These are phyloP conservation scores for Trypanosoma caninum DNA, from an alignment of 208 protist species.

Conservation along the genomic window DNA sequence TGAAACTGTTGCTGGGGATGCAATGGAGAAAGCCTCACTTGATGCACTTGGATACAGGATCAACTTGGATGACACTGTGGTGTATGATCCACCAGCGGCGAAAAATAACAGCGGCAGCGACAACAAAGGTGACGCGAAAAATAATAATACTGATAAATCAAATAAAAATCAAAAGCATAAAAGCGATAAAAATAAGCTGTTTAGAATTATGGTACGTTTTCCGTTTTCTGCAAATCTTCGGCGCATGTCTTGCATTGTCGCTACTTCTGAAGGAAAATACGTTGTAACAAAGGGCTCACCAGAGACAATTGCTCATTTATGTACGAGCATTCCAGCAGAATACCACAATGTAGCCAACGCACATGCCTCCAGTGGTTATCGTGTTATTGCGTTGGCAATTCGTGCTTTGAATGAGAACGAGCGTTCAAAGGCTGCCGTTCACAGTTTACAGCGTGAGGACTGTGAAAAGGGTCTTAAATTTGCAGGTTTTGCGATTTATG, in stretches of 20 bases:
- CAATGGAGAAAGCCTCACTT: constrained; percentile 95
- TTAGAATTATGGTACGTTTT: constrained; percentile 89
- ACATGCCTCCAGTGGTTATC: constrained; percentile 89
- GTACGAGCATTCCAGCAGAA: constrained; percentile 65
- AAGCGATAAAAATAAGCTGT: constrained; percentile 25
- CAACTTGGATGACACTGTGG: constrained; percentile 59
- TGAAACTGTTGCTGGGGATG: constrained; percentile 92
- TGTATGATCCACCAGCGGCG: constrained; percentile 48
- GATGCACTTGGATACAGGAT: constrained; percentile 87
- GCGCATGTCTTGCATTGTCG: constrained; percentile 94
- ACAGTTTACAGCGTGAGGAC: constrained; percentile 65
- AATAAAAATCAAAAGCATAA: constrained; percentile 15
- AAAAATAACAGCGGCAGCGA: constrained; percentile 10
- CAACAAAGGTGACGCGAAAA: neutral
- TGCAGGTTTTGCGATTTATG: constrained; percentile 95
- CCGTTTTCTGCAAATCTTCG: constrained; percentile 95
- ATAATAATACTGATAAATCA: neutral
- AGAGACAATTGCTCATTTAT: constrained; percentile 91
- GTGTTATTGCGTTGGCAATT: constrained; percentile 96
- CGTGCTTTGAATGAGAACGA: constrained; percentile 60
- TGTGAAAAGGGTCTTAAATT: constrained; percentile 94
- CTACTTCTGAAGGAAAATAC: constrained; percentile 50
- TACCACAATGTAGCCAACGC: constrained; percentile 81
- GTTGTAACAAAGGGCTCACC: constrained; percentile 95
- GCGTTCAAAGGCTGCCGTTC: constrained; percentile 38